phyloP scores from a whole-genome alignment of 2,329 filamentous ascomycete genomes.

The Beauveria caledonica region DNA sequence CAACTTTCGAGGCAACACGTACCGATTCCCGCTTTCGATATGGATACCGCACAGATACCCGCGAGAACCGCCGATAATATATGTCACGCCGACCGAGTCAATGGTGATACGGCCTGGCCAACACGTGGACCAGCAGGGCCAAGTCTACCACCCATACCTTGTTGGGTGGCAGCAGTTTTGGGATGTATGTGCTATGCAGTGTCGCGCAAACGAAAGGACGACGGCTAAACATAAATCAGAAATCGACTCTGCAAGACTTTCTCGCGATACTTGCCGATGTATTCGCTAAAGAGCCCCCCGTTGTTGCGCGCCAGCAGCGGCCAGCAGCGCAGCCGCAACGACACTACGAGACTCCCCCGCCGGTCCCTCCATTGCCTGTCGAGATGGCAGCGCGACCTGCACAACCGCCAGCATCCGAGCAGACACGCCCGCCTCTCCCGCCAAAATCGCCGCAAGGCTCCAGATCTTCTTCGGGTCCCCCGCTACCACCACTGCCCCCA shows the following conservation, averaged over 20 bases:
- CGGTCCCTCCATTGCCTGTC: conserved; percentile 63
- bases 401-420: conserved; percentile 25
- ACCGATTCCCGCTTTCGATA: conserved; percentile 84
- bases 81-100: conserved; percentile 77
- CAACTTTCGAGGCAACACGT: conserved; percentile 77
- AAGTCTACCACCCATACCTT: conserved; percentile 92
- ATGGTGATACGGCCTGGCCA: conserved; percentile 91
- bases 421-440: conserved; percentile 40
- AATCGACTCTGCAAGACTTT: conserved; percentile 77
- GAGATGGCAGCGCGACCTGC: conserved; percentile 44
- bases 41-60: conserved; percentile 94
- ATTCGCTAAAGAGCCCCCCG: conserved; percentile 90
- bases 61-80: conserved; percentile 73
- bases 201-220: neutral
- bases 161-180: conserved; percentile 82
- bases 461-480: conserved; percentile 20
- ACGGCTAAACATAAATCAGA: conserved; percentile 38
- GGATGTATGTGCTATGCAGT: conserved; percentile 58
- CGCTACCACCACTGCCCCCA: conserved; percentile 22
- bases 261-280: conserved; percentile 74
- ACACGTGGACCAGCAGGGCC: conserved; percentile 87
- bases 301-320: conserved; percentile 62
- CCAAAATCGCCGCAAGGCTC: conserved; percentile 40
- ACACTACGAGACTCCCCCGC: conserved; percentile 45
- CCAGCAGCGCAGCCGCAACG: conserved; percentile 26